phyloP scores from a whole-genome alignment of 176 grass and related monocot species.

The Zizania latifolia region DNA sequence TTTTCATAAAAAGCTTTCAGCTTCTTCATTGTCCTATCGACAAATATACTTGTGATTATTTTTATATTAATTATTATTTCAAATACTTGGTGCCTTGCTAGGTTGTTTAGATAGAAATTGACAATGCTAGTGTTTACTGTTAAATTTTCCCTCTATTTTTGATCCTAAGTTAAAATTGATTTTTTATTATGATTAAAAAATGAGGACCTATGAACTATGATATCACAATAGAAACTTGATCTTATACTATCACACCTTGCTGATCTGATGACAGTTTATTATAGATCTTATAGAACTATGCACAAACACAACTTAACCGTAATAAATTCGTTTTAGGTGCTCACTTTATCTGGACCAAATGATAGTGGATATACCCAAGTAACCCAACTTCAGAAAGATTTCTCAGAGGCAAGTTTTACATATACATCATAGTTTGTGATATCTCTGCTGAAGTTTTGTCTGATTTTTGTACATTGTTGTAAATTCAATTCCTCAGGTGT shows the following conservation, averaged over 20 bases:
- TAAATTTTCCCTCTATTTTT: neutral
- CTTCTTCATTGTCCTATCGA: neutral
- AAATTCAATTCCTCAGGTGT: constrained; percentile 50
- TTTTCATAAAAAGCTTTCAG: constrained; percentile 14
- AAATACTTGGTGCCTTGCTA: neutral
- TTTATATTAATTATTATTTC: neutral
- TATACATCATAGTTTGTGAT: constrained; percentile 10
- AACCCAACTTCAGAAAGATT: constrained; percentile 75
- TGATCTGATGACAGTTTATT: neutral
- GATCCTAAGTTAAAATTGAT: neutral
- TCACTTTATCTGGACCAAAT: constrained; percentile 52
- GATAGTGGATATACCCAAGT: constrained; percentile 68
- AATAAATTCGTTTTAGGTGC: constrained; percentile 40
- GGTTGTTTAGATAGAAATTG: constrained; percentile 6
- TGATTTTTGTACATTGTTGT: constrained; percentile 5
- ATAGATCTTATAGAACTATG: constrained; percentile 3
- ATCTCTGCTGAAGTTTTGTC: constrained; percentile 4
- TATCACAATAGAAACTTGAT: neutral
- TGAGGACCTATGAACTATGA: neutral
- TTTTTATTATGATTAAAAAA: neutral
- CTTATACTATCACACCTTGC: neutral
- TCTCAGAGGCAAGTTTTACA: constrained; percentile 61
- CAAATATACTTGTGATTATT: neutral
- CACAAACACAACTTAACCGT: neutral
- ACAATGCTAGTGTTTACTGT: neutral